Base-by-base conservation (phyloP, 352 stramenopile species). In the Phytopythium delawarense region DNA sequence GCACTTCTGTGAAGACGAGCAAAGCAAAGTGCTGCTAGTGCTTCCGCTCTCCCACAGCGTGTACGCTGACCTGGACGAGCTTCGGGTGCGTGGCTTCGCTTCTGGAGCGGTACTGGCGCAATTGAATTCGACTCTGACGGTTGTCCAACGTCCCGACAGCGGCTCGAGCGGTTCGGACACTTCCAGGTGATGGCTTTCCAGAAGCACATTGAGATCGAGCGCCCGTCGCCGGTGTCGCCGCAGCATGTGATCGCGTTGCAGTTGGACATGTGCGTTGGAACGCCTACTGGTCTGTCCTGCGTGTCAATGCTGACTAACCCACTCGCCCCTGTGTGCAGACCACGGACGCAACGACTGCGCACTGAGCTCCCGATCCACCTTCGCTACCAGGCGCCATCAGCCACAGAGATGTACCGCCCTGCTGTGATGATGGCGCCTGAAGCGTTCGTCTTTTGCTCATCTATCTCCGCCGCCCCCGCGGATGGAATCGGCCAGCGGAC, bases 121-220 rank as follows among this genome's bases (percentile, higher is more conserved):
- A 9, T 46, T 7, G 13, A 44, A 21, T 0, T 13, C 25, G 11
- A 42, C 18, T 18, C 8, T 52, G 28, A 52, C 15, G 7, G 8
- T 18, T 44, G 9, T 52, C 18, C 16, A 21, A 51, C 18, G 8
- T 52, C 13, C 9, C 16, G 21, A 21, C 54, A 88, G 79, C 76
- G 77, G 64, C 76, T 88, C 64, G 75, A 87, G 61, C 70, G 79
- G 18, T 88, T 87, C 59, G 64, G 69, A 0, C 63, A 86, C 30
- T 32, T 87, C 8, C 66, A 66, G 4, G 51, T 88, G 28, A 18
- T 79, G 50, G 69, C 73, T 16, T 84, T 81, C 52, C 54, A 68
- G 8, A 87, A 87, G 45, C 74, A 88, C 64, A 87, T 88, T 40
- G 79, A 88, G 53, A 88, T 88, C 18, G 79, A 88, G 46, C 76